Evolutionary conservation across 768 basidiomycete species (phyloP).

Genomic region (Lanmaoa rubissima): DNA sequence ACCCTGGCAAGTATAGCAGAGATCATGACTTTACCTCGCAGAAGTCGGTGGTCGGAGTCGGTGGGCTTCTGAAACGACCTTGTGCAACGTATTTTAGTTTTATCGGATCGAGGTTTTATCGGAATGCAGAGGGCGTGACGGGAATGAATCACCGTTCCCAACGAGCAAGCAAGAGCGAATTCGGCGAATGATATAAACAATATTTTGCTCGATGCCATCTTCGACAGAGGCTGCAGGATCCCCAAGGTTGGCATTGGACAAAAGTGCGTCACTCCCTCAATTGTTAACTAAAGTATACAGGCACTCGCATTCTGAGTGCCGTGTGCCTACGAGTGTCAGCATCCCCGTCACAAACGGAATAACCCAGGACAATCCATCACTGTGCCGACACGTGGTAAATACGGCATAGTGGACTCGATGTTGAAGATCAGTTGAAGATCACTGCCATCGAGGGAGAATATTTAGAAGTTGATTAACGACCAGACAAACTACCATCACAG

Average conservation of each 20-base stretch:
- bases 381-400: slow-evolving; percentile 11
- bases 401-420: slow-evolving; percentile 13
- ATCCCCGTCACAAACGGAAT: background rate
- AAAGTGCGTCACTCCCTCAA: background rate
- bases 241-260: background rate
- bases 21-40: slow-evolving; percentile 16
- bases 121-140: slow-evolving; percentile 18
- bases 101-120: slow-evolving; percentile 23
- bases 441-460: slow-evolving; percentile 22
- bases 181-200: slow-evolving; percentile 2
- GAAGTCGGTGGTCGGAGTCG: slow-evolving; percentile 14
- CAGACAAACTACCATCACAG: slow-evolving; percentile 1
- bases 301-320: background rate
- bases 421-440: slow-evolving; percentile 32
- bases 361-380: background rate
- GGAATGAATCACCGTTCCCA: slow-evolving; percentile 24
- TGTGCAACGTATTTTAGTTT: slow-evolving; percentile 7
- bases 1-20: slow-evolving; percentile 4
- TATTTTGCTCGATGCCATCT: slow-evolving; percentile 7
- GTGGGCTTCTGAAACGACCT: slow-evolving; percentile 20
- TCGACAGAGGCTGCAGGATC: slow-evolving; percentile 1
- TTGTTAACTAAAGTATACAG: background rate
- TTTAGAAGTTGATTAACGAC: slow-evolving; percentile 25
- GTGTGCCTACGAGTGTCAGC: background rate
- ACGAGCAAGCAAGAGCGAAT: slow-evolving; percentile 28